Percentiles rank a stretch among this genome's conserved stretches.
phyloP scores from a whole-genome alignment of 73 alveolate genomes.

The Diophrys appendiculata region DNA sequence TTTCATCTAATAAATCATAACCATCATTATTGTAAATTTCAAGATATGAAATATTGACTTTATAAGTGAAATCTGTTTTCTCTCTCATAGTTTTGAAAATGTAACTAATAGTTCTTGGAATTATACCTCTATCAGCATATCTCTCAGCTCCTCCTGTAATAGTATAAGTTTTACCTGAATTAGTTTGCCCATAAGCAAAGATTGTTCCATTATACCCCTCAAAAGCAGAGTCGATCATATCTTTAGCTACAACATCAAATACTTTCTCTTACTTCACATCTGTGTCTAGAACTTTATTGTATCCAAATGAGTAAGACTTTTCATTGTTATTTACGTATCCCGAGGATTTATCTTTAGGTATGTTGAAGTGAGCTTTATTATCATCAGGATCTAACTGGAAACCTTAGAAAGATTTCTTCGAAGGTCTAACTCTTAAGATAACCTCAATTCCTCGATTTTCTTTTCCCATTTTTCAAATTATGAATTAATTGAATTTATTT shows the following conservation, averaged over 20 bases:
- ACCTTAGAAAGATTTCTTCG: constrained; percentile 59
- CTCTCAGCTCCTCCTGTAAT: constrained; percentile 99
- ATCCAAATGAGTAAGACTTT: constrained; percentile 75
- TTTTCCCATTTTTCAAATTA: constrained; percentile 2
- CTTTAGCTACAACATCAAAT: constrained; percentile 92
- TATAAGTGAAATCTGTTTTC: constrained; percentile 85
- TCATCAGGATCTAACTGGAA: constrained; percentile 50
- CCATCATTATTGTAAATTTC: constrained; percentile 98
- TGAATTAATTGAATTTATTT: background rate
- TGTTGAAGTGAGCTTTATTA: constrained; percentile 46
- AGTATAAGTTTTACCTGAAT: constrained; percentile 99
- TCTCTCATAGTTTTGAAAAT: constrained; percentile 92
- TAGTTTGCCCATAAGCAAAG: constrained; percentile 99
- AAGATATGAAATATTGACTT: constrained; percentile 90
- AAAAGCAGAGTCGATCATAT: constrained; percentile 92
- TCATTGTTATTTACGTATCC: constrained; percentile 93
- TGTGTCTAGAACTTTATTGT: constrained; percentile 80
- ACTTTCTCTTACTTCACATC: constrained; percentile 85
- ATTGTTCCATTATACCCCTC: constrained; percentile 98
- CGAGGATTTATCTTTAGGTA: constrained; percentile 56
- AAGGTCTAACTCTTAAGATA: constrained; percentile 74
- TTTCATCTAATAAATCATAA: constrained; percentile 96
- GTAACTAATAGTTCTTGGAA: constrained; percentile 98
- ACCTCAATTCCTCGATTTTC: constrained; percentile 58
- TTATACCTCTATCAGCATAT: constrained; percentile 94